Evolutionary conservation across 495 filamentous ascomycete species (phyloP).

Genomic region (Cladorrhinum samala): DNA sequence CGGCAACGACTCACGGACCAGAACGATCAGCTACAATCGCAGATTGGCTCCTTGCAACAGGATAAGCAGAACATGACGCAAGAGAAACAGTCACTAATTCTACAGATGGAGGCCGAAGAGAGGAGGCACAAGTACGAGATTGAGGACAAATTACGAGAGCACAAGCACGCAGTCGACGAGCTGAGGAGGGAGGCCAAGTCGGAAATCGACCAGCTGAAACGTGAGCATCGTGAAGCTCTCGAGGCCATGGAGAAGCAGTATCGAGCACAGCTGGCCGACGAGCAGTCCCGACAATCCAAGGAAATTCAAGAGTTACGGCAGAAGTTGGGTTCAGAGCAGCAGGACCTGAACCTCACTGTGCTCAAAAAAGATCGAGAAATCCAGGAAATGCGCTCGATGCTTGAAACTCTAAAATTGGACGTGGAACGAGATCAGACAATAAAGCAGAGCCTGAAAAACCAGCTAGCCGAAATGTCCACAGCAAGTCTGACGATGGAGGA

Average conservation of each 20-base stretch:
- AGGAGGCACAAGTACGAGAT: constrained; percentile 34
- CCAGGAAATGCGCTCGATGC: constrained; percentile 43
- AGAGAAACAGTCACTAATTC: constrained; percentile 23
- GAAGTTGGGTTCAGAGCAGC: constrained; percentile 55
- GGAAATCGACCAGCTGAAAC: constrained; percentile 23
- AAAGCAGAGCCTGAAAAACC: constrained; percentile 30
- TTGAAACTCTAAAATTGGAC: constrained; percentile 51
- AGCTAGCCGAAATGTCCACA: constrained; percentile 57
- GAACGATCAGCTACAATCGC: constrained; percentile 51
- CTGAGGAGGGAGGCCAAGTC: constrained; percentile 32
- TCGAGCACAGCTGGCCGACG: constrained; percentile 49
- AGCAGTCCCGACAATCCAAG: constrained; percentile 48
- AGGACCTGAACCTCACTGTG: constrained; percentile 56
- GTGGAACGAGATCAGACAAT: constrained; percentile 49
- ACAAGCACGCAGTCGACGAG: constrained; percentile 30
- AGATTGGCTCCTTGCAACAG: constrained; percentile 52
- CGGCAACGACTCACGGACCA: constrained; percentile 50
- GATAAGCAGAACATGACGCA: constrained; percentile 52
- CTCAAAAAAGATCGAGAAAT: constrained; percentile 58
- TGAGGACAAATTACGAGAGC: constrained; percentile 32
- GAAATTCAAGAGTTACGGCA: constrained; percentile 63
- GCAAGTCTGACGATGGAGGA: constrained; percentile 65
- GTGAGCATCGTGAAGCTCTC: constrained; percentile 34
- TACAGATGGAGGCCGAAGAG: constrained; percentile 25
- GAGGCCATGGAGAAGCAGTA: constrained; percentile 38